These are phyloP conservation scores for Pseudogymnoascus destructans DNA, from an alignment of 2,329 filamentous ascomycete species.

Conservation along the genomic window DNA sequence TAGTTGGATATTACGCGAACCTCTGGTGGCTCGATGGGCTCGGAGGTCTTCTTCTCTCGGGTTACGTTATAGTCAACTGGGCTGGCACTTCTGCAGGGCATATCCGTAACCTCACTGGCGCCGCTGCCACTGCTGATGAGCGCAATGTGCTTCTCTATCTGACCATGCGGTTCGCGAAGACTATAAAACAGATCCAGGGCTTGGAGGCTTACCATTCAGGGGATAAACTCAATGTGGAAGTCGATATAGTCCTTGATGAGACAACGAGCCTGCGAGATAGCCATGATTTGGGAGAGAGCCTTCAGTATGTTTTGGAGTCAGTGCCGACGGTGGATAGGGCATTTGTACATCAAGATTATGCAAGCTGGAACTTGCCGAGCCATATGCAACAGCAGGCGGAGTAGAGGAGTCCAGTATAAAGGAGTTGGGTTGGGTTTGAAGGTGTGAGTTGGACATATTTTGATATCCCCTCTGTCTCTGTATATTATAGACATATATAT, in stretches of 20 bases:
- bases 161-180: constrained; percentile 41
- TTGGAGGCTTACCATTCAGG: constrained; percentile 47
- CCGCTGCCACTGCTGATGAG: constrained; percentile 38
- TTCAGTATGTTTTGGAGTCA: constrained; percentile 49
- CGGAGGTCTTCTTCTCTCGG: constrained; percentile 47
- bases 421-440: background rate
- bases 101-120: constrained; percentile 44
- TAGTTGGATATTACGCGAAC: constrained; percentile 41
- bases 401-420: background rate
- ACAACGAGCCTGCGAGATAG: constrained; percentile 37
- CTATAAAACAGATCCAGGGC: constrained; percentile 41
- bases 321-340: constrained; percentile 30
- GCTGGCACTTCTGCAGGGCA: constrained; percentile 47
- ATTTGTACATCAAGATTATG: constrained; percentile 31
- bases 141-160: constrained; percentile 46
- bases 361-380: constrained; percentile 25
- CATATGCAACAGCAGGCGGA: constrained; percentile 26
- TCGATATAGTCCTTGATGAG: constrained; percentile 44
- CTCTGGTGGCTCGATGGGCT: constrained; percentile 55
- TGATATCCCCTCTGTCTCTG: background rate
- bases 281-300: constrained; percentile 48
- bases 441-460: background rate
- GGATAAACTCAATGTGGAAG: constrained; percentile 50
- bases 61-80: constrained; percentile 61
- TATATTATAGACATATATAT: background rate